These are phyloP conservation scores for Arachis monticola DNA, from an alignment of 331 rosid species.

Conservation along the genomic window DNA sequence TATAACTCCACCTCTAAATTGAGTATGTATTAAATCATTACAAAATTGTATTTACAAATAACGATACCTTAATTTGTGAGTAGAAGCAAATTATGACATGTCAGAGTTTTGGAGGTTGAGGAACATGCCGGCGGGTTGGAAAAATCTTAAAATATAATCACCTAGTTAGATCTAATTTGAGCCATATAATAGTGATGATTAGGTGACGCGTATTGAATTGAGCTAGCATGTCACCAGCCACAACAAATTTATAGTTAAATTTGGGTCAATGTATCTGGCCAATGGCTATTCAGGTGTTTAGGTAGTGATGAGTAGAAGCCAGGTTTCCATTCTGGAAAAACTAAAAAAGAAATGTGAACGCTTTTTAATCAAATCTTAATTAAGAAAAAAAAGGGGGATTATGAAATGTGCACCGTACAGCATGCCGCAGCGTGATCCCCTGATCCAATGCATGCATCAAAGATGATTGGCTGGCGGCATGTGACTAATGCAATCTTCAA, in stretches of 20 bases:
- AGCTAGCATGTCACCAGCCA: background rate
- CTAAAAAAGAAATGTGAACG: background rate
- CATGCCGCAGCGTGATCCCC: slow-evolving; percentile 38
- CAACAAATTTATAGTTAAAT: background rate
- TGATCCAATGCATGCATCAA: slow-evolving; percentile 40
- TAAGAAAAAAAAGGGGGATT: slow-evolving; percentile 32
- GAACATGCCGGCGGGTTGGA: background rate
- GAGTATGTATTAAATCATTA: no score
- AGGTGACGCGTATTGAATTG: background rate
- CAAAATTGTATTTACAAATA: no score
- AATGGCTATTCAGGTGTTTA: no score
- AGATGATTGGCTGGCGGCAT: slow-evolving; percentile 45
- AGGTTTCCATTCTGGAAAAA: background rate
- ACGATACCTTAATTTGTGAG: no score
- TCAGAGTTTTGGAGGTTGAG: background rate
- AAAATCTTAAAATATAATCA: background rate
- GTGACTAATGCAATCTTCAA: slow-evolving; percentile 36
- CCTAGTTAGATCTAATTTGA: background rate
- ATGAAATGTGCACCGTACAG: slow-evolving; percentile 13
- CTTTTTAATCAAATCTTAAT: background rate
- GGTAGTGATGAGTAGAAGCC: background rate
- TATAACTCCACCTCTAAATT: no score
- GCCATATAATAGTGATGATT: background rate
- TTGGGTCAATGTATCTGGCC: background rate
- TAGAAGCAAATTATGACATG: background rate